Evolutionary conservation across 257 asterid genomes (phyloP).

Genomic region (Gentiana straminea): DNA sequence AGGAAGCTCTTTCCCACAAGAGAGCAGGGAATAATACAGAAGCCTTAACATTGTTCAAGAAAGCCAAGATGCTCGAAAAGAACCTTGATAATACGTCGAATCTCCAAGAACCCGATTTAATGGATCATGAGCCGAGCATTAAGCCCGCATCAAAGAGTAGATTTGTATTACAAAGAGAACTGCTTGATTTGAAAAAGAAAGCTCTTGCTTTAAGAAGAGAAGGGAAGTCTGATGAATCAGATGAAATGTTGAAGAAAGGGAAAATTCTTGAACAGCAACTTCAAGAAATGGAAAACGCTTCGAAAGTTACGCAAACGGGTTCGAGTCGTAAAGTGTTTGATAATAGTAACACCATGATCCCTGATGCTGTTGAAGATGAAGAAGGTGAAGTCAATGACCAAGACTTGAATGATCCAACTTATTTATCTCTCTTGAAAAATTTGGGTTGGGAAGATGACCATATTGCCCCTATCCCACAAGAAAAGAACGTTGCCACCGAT

Average conservation of each 20-base stretch:
- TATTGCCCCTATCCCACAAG: conserved; percentile 16
- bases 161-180: conserved; percentile 68
- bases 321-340: conserved; percentile 18
- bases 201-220: conserved; percentile 73
- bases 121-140: conserved; percentile 10
- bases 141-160: conserved; percentile 55
- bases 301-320: conserved; percentile 20
- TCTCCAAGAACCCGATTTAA: conserved; percentile 14
- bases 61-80: conserved; percentile 61
- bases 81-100: conserved; percentile 31
- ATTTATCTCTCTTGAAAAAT: conserved; percentile 66
- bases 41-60: conserved; percentile 55
- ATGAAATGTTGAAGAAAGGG: conserved; percentile 74
- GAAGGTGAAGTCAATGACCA: conserved; percentile 76
- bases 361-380: conserved; percentile 22
- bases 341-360: neutral
- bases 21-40: conserved; percentile 63
- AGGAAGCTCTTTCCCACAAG: conserved; percentile 58
- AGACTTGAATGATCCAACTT: conserved; percentile 74
- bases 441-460: conserved; percentile 85
- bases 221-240: conserved; percentile 75
- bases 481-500: conserved; percentile 9
- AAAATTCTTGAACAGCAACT: conserved; percentile 82
- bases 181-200: conserved; percentile 71
- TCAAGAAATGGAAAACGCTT: conserved; percentile 61